phyloP scores from a whole-genome alignment of 176 grass and related monocot genomes.

The Luzula sylvatica region DNA sequence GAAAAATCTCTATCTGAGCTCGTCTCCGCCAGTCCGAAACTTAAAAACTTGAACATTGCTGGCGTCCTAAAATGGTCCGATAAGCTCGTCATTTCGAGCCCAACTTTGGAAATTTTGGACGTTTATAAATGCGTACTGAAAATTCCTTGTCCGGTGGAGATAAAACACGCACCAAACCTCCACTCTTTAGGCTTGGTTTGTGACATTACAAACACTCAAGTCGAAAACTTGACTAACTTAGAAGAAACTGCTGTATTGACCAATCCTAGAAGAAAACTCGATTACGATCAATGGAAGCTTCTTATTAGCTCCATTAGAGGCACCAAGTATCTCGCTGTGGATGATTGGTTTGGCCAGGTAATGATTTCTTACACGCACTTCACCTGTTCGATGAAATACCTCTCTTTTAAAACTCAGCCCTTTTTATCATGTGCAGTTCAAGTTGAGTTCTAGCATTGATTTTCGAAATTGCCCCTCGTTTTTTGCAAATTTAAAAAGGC shows the following conservation, averaged over 20 bases:
- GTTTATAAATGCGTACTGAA: background rate
- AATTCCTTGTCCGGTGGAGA: background rate
- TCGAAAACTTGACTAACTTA: background rate
- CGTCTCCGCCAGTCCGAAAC: background rate
- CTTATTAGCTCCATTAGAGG: background rate
- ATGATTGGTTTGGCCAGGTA: constrained; percentile 9
- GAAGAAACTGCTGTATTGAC: background rate
- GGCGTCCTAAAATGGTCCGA: background rate
- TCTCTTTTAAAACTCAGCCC: no score
- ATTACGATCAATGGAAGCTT: background rate
- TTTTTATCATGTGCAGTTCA: background rate
- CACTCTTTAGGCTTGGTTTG: background rate
- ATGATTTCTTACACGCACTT: background rate
- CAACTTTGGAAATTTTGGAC: constrained; percentile 9
- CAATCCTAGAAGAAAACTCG: background rate
- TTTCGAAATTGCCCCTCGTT: background rate
- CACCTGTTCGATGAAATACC: background rate
- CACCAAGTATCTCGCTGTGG: background rate
- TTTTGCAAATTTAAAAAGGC: constrained; percentile 2
- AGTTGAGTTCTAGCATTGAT: background rate
- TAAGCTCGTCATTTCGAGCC: background rate
- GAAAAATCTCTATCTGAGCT: background rate
- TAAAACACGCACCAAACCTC: background rate
- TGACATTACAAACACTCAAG: background rate
- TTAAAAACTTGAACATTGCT: constrained; percentile 7